These are phyloP conservation scores for Achaetomium macrosporum DNA, from an alignment of 2,329 filamentous ascomycete species.

Conservation along the genomic window DNA sequence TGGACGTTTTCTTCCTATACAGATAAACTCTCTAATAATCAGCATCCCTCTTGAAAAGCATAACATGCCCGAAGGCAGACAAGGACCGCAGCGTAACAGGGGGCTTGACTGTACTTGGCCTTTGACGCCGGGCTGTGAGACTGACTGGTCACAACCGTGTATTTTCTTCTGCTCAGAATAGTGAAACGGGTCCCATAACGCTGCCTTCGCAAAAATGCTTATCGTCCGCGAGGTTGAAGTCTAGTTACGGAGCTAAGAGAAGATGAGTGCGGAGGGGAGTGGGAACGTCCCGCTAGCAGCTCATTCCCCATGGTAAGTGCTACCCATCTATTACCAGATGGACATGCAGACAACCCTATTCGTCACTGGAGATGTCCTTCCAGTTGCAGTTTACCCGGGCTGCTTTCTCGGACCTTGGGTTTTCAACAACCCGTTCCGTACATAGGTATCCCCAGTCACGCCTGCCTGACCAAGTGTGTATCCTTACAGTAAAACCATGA, in stretches of 20 bases:
- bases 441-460: not conserved
- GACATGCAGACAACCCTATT: too few relatives aligned
- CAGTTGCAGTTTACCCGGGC: not conserved
- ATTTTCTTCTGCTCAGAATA: constrained; percentile 1
- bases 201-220: too few relatives aligned
- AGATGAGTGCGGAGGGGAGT: too few relatives aligned
- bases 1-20: constrained; percentile 6
- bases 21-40: constrained; percentile 16
- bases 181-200: not conserved
- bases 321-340: too few relatives aligned
- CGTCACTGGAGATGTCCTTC: too few relatives aligned
- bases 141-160: not conserved
- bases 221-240: too few relatives aligned
- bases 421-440: too few relatives aligned
- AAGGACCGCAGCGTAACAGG: not conserved
- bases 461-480: not conserved
- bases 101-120: not conserved
- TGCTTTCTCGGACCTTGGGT: not conserved
- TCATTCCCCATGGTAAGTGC: too few relatives aligned
- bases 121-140: not conserved
- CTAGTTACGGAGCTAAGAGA: too few relatives aligned
- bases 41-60: constrained; percentile 7
- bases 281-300: too few relatives aligned
- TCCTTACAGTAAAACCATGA: constrained; percentile 18
- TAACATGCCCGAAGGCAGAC: not conserved